A percentile compares a stretch with the other conserved stretches of the same genome.
phyloP scores from a whole-genome alignment of 2,329 filamentous ascomycete species.

The Lachnellula hyalina region DNA sequence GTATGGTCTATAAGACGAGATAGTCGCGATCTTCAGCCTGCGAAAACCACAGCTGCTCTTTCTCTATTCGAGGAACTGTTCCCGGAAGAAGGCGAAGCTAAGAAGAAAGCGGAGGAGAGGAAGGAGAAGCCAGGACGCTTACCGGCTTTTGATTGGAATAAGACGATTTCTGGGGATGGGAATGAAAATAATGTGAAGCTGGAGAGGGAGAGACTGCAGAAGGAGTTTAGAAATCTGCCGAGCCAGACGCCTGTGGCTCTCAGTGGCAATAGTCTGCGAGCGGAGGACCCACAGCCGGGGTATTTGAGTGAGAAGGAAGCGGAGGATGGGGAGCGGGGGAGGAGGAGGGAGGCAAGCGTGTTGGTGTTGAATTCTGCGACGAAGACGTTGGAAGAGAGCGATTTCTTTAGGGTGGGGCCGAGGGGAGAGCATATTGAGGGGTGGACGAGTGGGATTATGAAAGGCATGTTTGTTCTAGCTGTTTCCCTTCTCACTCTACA shows the following conservation, averaged over 20 bases:
- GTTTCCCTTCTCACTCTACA: not conserved
- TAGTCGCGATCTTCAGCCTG: not conserved
- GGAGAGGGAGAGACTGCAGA: not conserved
- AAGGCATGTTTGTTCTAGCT: conserved; percentile 36
- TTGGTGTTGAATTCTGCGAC: conserved; percentile 56
- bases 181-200: not conserved
- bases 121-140: conserved; percentile 24
- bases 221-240: not conserved
- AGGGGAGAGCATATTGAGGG: conserved; percentile 59
- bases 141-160: conserved; percentile 26
- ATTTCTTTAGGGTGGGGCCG: conserved; percentile 64
- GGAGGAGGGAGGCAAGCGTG: conserved; percentile 12
- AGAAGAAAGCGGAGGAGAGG: conserved; percentile 9
- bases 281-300: not conserved
- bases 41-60: not conserved
- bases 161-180: not conserved
- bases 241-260: not conserved
- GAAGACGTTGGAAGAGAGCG: conserved; percentile 55
- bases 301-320: not conserved
- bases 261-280: not conserved
- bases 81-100: conserved; percentile 41
- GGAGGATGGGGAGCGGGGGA: not conserved
- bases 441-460: conserved; percentile 60
- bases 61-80: conserved; percentile 47
- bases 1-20: no score